Percentiles rank a stretch among this genome's conserved stretches.
phyloP scores from a whole-genome alignment of 176 grass and related monocot genomes.

The Hsuehochloa calcarea region DNA sequence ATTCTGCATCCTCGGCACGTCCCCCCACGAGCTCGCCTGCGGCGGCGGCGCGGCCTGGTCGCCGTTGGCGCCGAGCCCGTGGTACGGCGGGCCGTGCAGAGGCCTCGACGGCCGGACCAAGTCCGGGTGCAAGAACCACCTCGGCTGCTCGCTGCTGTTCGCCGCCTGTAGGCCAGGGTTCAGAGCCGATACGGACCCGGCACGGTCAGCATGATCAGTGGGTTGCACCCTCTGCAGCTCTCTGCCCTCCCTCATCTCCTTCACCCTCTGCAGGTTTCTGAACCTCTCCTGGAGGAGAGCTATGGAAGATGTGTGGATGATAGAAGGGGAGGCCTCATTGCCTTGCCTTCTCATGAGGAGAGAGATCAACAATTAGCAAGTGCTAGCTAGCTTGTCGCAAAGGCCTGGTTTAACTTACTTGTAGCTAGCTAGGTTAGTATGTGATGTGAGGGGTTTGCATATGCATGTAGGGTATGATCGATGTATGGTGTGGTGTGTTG shows the following conservation, averaged over 20 bases:
- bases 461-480: slow-evolving; percentile 9
- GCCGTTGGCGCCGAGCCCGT: neutral
- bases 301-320: slow-evolving; percentile 79
- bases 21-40: slow-evolving; percentile 27
- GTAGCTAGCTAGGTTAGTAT: slow-evolving; percentile 20
- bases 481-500: slow-evolving; percentile 16
- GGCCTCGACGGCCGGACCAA: slow-evolving; percentile 54
- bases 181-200: slow-evolving; percentile 2
- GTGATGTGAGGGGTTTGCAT: slow-evolving; percentile 28
- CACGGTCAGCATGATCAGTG: slow-evolving; percentile 9
- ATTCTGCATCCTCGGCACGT: slow-evolving; percentile 50
- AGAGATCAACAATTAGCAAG: neutral
- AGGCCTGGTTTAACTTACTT: slow-evolving; percentile 24
- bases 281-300: slow-evolving; percentile 96
- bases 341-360: slow-evolving; percentile 59
- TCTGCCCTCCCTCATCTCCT: slow-evolving; percentile 82
- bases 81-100: slow-evolving; percentile 12
- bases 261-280: slow-evolving; percentile 84
- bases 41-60: slow-evolving; percentile 15
- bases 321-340: slow-evolving; percentile 48
- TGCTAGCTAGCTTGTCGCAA: slow-evolving; percentile 35
- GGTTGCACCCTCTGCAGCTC: slow-evolving; percentile 55
- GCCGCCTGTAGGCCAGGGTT: neutral
- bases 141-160: slow-evolving; percentile 38
- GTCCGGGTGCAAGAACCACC: slow-evolving; percentile 90